A percentile compares a stretch with the other conserved stretches of the same genome.
Conservation (phyloP, 106 monocot genomes). For the Triglochin maritima region DNA sequence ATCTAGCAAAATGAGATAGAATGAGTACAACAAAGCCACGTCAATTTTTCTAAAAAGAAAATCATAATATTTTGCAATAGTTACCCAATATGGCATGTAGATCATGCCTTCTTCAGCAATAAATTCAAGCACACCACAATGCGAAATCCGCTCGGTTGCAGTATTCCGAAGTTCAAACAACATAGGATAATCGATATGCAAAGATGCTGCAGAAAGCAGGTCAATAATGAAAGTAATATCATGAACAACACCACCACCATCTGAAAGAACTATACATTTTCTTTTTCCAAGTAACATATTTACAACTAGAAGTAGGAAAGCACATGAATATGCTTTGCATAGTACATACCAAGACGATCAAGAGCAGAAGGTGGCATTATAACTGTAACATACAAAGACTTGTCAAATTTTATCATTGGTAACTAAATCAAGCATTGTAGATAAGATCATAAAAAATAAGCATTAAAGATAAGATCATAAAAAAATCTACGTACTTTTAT, state of each 20-base stretch:
- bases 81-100: slow-evolving; percentile 26
- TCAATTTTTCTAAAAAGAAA: background rate
- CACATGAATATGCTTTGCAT: background rate
- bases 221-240: background rate
- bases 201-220: slow-evolving; percentile 12
- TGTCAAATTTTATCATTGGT: background rate
- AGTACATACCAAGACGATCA: slow-evolving; percentile 11
- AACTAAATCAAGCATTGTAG: background rate
- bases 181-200: slow-evolving; percentile 28
- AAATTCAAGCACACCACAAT: slow-evolving; percentile 26
- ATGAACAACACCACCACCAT: background rate
- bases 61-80: background rate
- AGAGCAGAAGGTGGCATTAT: slow-evolving; percentile 17
- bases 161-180: slow-evolving; percentile 14
- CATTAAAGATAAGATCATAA: background rate
- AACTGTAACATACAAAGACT: slow-evolving; percentile 1
- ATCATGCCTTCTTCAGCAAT: slow-evolving; percentile 29
- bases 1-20: slow-evolving; percentile 6
- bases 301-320: background rate
- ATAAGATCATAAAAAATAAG: background rate
- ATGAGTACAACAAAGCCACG: background rate
- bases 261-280: too few species aligned
- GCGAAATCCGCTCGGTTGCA: slow-evolving; percentile 13
- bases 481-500: slow-evolving; percentile 11
- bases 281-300: too few species aligned